Evolutionary conservation across 75 land plant genomes (phyloP).

Genomic region (Ceratopteris richardii): DNA sequence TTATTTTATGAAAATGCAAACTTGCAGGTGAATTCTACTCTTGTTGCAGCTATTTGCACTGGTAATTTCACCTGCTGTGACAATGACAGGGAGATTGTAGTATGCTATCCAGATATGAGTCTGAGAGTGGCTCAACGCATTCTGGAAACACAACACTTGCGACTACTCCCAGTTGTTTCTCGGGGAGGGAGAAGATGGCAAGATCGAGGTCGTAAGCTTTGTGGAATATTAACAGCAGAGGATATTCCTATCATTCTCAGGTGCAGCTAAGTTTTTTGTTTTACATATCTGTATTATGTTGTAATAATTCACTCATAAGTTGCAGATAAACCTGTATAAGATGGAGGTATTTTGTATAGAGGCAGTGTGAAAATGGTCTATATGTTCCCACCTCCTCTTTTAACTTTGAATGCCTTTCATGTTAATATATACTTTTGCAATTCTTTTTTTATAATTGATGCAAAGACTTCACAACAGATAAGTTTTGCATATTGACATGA

Average conservation of each 20-base stretch:
- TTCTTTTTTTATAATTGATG: no score
- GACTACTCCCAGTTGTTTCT: constrained; percentile 86
- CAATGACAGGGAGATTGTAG: constrained; percentile 56
- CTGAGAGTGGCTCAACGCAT: constrained; percentile 66
- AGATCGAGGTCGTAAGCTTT: constrained; percentile 51
- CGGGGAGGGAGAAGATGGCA: constrained; percentile 50
- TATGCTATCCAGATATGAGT: constrained; percentile 82
- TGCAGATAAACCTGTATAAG: no score
- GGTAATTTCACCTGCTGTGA: constrained; percentile 25
- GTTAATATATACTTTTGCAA: no score
- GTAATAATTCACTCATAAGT: no score
- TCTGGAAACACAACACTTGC: constrained; percentile 68
- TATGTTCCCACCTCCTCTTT: no score
- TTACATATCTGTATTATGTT: no score
- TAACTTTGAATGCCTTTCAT: no score
- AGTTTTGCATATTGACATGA: no score
- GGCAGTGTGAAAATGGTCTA: no score
- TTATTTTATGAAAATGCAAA: not conserved
- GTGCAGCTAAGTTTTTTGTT: no score
- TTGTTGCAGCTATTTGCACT: constrained; percentile 65
- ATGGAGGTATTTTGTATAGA: no score
- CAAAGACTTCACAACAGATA: no score
- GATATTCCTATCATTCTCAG: constrained; percentile 55
- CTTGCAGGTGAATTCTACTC: constrained; percentile 36
- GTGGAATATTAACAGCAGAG: constrained; percentile 67